A percentile compares a stretch with the other conserved stretches of the same genome.
These are phyloP conservation scores for Beauveria rudraprayagi DNA, from an alignment of 2,329 filamentous ascomycete species.

Conservation along the genomic window DNA sequence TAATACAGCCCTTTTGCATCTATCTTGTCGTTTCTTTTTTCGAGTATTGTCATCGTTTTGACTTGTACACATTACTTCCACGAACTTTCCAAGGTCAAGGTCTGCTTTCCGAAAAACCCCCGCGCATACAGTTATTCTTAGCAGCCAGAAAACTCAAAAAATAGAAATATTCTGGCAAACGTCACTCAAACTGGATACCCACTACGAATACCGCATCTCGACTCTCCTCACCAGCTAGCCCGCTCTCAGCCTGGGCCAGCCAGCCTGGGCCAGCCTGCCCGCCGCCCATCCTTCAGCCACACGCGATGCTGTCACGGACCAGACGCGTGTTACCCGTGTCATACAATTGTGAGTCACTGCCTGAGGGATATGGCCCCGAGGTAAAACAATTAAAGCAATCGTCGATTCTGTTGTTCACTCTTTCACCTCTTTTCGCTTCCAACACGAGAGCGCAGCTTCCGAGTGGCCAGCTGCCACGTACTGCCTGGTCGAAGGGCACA, in stretches of 20 bases:
- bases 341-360: constrained; percentile 7
- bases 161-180: not conserved
- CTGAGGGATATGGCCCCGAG: not conserved
- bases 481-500: not conserved
- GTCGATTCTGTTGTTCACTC: not conserved
- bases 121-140: too few species aligned
- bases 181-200: too few species aligned
- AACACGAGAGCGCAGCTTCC: not conserved
- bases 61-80: too few species aligned
- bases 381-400: not conserved
- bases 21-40: too few species aligned
- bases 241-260: not conserved
- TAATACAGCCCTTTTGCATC: too few species aligned
- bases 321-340: constrained; percentile 8
- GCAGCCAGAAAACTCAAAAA: too few species aligned
- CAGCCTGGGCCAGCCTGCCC: not conserved
- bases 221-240: not conserved
- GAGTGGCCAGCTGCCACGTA: not conserved
- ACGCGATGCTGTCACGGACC: constrained; percentile 6
- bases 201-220: too few species aligned
- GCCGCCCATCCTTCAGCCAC: not conserved
- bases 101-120: too few species aligned
- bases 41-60: too few species aligned
- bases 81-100: too few species aligned
- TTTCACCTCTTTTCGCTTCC: not conserved